Percentiles rank a stretch among this genome's conserved stretches.
Conservation (phyloP, 257 asterid species). For the Henckelia pumila region DNA sequence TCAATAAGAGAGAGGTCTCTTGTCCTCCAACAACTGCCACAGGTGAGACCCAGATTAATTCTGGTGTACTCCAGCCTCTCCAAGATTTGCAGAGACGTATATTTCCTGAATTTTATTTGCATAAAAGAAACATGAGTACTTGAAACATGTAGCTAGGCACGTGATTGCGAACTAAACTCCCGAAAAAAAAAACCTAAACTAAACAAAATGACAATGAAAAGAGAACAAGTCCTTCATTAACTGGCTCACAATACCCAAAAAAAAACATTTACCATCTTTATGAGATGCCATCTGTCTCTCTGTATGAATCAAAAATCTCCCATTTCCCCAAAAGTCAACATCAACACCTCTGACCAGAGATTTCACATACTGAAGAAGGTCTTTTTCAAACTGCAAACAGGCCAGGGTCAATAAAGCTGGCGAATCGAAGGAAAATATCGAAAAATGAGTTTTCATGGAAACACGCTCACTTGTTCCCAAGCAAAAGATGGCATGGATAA, state of each 20-base stretch:
- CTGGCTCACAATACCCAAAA: not conserved
- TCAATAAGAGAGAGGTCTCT: slow-evolving; percentile 63
- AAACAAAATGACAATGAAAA: slow-evolving; percentile 12
- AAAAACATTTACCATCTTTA: slow-evolving; percentile 45
- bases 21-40: slow-evolving; percentile 73
- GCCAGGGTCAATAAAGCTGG: slow-evolving; percentile 11
- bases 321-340: slow-evolving; percentile 68
- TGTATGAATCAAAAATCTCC: slow-evolving; percentile 65
- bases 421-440: slow-evolving; percentile 19
- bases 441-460: slow-evolving; percentile 19
- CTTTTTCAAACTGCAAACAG: slow-evolving; percentile 62
- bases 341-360: slow-evolving; percentile 48
- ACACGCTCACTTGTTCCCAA: slow-evolving; percentile 79
- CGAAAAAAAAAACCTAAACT: too few species aligned
- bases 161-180: slow-evolving; percentile 5
- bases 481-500: slow-evolving; percentile 63
- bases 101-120: slow-evolving; percentile 47
- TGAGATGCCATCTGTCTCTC: slow-evolving; percentile 60
- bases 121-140: slow-evolving; percentile 14
- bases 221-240: not conserved
- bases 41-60: slow-evolving; percentile 66
- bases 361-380: slow-evolving; percentile 52
- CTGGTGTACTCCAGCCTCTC: slow-evolving; percentile 51
- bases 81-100: slow-evolving; percentile 52
- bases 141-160: not conserved